Conservation (phyloP, 768 basidiomycete genomes). For the Leccinum fibrillosum region DNA sequence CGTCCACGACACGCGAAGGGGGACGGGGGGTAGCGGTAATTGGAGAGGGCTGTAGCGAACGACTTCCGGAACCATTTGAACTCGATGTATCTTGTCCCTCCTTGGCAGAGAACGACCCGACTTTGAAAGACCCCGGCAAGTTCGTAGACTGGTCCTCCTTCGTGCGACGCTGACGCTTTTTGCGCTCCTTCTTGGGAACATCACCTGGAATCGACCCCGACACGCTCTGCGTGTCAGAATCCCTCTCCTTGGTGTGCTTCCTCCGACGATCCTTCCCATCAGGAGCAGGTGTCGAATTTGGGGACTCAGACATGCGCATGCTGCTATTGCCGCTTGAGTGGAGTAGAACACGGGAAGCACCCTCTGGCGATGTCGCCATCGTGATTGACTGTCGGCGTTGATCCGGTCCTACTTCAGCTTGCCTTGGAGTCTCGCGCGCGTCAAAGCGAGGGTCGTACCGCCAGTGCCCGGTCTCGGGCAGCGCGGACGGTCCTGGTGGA, state of each 20-base stretch:
- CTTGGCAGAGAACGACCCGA: constrained; percentile 34
- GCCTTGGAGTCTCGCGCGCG: constrained; percentile 39
- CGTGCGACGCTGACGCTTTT: constrained; percentile 42
- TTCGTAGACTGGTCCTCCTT: constrained; percentile 43
- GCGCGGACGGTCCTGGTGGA: constrained; percentile 34
- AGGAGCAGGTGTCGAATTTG: constrained; percentile 40
- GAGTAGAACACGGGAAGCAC: constrained; percentile 26
- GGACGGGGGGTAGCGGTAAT: no score
- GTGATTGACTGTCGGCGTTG: constrained; percentile 35
- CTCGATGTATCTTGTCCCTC: constrained; percentile 42
- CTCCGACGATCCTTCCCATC: constrained; percentile 48
- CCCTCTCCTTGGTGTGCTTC: constrained; percentile 48
- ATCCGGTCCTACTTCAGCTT: constrained; percentile 27
- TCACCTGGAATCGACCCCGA: constrained; percentile 35
- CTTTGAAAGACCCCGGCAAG: constrained; percentile 32
- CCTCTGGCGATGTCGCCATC: constrained; percentile 50
- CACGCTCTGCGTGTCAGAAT: constrained; percentile 35
- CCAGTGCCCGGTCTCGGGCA: constrained; percentile 43
- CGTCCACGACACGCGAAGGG: no score
- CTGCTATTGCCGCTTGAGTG: constrained; percentile 29
- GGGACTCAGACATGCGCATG: constrained; percentile 59
- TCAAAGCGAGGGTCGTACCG: constrained; percentile 64
- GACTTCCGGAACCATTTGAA: no score
- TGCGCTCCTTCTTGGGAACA: constrained; percentile 55
- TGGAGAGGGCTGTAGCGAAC: no score